A percentile compares a stretch with the other conserved stretches of the same genome.
phyloP scores from a whole-genome alignment of 768 basidiomycete species.

The Naganishia onofrii region DNA sequence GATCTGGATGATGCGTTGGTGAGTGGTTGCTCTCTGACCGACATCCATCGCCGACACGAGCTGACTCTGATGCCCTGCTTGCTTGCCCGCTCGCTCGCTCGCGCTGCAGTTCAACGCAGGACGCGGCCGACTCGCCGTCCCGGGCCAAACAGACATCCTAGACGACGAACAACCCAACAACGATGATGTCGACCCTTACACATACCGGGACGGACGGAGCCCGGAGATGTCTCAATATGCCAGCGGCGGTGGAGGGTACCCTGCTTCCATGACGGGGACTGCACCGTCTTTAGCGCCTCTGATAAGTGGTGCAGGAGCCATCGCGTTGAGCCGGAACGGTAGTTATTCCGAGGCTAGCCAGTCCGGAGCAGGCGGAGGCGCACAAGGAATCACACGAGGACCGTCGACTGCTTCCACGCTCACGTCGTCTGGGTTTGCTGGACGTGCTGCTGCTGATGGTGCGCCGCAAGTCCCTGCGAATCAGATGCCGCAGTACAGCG shows the following conservation, averaged over 20 bases:
- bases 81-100: too few relatives aligned
- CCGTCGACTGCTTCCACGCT: constrained; percentile 40
- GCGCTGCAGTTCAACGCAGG: constrained; percentile 45
- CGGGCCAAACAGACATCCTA: constrained; percentile 38
- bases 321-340: not conserved
- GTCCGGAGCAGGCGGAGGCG: not conserved
- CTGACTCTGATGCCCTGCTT: too few relatives aligned
- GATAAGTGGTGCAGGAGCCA: not conserved
- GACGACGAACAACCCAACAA: constrained; percentile 33
- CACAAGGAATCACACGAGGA: constrained; percentile 33
- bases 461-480: constrained; percentile 11
- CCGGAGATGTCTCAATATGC: constrained; percentile 50
- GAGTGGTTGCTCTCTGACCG: constrained; percentile 26
- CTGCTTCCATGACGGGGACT: constrained; percentile 23
- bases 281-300: constrained; percentile 11
- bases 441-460: too few relatives aligned
- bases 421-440: constrained; percentile 49
- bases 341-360: constrained; percentile 18
- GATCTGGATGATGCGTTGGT: constrained; percentile 51
- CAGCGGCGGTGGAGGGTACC: constrained; percentile 28
- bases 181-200: constrained; percentile 43
- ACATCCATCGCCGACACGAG: too few relatives aligned
- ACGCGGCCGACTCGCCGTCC: constrained; percentile 42
- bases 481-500: not conserved
- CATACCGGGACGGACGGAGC: constrained; percentile 32